Evolutionary conservation across 2,329 filamentous ascomycete species (phyloP).

Genomic region (Pseudogymnoascus sp.): DNA sequence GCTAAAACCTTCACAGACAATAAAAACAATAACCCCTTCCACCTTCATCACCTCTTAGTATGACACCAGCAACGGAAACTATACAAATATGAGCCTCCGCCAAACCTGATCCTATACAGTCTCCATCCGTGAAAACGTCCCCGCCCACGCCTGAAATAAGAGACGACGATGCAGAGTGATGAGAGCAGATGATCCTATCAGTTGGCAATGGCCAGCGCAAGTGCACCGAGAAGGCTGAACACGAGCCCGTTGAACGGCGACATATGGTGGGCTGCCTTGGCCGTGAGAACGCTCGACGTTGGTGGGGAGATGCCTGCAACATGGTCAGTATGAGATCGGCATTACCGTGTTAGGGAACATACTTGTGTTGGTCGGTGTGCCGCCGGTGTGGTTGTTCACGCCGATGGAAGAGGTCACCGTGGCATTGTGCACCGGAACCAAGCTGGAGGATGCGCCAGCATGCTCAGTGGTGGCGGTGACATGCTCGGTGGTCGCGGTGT

Average conservation of each 20-base stretch:
- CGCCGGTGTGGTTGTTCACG: neutral
- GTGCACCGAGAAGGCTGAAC: neutral
- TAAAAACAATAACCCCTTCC: neutral
- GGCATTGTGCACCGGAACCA: neutral
- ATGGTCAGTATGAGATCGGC: neutral
- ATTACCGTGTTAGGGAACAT: neutral
- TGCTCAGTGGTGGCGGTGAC: neutral
- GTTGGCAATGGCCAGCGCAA: neutral
- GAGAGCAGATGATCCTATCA: neutral
- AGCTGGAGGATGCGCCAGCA: neutral
- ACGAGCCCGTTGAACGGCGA: neutral
- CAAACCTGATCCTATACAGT: slow-evolving; percentile 6
- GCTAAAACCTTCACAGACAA: slow-evolving; percentile 5
- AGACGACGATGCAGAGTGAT: slow-evolving; percentile 2
- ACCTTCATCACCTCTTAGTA: neutral
- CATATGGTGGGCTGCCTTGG: neutral
- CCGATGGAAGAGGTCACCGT: neutral
- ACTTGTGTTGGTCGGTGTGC: slow-evolving; percentile 3
- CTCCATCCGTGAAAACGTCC: neutral
- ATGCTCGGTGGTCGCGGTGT: neutral
- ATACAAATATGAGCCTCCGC: slow-evolving; percentile 8
- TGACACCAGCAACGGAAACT: slow-evolving; percentile 4
- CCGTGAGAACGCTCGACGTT: neutral
- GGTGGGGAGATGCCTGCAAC: neutral
- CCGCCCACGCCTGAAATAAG: neutral